Evolutionary conservation across 2,329 filamentous ascomycete genomes (phyloP), one percentile per base, ranked within the genome.

Genomic region (Penicillium freii): DNA sequence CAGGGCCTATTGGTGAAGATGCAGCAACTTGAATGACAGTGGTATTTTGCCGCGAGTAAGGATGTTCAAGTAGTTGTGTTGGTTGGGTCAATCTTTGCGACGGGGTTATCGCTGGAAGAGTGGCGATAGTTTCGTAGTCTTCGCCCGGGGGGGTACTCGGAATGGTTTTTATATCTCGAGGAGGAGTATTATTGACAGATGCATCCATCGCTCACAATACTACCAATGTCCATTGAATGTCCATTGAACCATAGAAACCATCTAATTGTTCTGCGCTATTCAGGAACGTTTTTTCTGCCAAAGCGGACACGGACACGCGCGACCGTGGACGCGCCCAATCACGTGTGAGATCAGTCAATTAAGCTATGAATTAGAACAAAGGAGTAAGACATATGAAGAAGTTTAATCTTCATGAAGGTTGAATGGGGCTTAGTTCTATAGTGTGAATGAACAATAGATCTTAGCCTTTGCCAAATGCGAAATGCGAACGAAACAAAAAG

Each of bases 21-120:
- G 91, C 90, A 31, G 88, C 87, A 3, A 97, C 92, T 73, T 96
- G 92, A 55, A 97, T 79, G 50, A 82, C 71, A 38, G 80, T 71
- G 48, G 72, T 64, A 54, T 67, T 60, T 56, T 64, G 67, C 1
- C 67, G 65, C 47, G 71, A 71, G 46, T 75, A 71, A 39, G 77
- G 73, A 48, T 73, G 73, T 17, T 79, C 76, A 27, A 87, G 73
- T 34, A 85, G 75, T 66, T 87, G 85, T 11, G 83, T 87, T 0
- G 86, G 84, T 65, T 88, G 85, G 15, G 84, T 87, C 63, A 71
- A 76, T 77, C 54, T 79, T 75, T 73, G 82, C 72, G 58, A 83
- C 78, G 70, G 81, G 59, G 67, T 77, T 42, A 70, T 62, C 56
- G 68, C 57, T 66, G 82, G 77, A 60, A 81, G 58, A 11, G 80